Evolutionary conservation across 805 yeast species (phyloP).

Genomic region (Cyberlindnera euphorbiiphila): DNA sequence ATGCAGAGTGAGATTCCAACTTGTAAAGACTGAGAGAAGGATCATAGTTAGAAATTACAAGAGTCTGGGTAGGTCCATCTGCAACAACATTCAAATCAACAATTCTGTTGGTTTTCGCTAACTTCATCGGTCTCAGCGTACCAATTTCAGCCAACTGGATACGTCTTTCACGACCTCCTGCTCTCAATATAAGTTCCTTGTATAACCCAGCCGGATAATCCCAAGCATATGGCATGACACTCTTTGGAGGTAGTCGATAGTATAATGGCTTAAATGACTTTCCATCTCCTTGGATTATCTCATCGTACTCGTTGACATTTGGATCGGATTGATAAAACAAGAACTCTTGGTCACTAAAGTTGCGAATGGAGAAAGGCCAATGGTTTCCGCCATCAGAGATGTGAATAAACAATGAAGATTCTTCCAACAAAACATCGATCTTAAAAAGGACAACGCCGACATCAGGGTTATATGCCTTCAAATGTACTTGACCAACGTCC

Average conservation of each 20-base stretch:
- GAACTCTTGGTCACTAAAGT: constrained; percentile 85
- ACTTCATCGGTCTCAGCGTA: constrained; percentile 76
- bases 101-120: constrained; percentile 51
- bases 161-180: constrained; percentile 69
- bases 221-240: constrained; percentile 98
- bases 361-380: constrained; percentile 94
- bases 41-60: constrained; percentile 80
- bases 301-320: constrained; percentile 57
- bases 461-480: constrained; percentile 64
- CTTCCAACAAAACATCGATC: constrained; percentile 72
- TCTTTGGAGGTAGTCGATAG: constrained; percentile 79
- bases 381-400: constrained; percentile 64
- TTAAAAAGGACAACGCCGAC: constrained; percentile 67
- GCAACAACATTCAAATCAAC: constrained; percentile 92
- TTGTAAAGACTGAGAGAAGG: constrained; percentile 75
- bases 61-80: constrained; percentile 91
- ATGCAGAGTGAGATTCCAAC: constrained; percentile 29
- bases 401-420: constrained; percentile 76
- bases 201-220: constrained; percentile 89
- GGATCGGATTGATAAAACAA: constrained; percentile 86
- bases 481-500: constrained; percentile 77
- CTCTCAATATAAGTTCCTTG: constrained; percentile 72
- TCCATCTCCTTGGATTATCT: constrained; percentile 44
- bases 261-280: constrained; percentile 69
- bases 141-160: constrained; percentile 93